Evolutionary conservation across 768 basidiomycete genomes (phyloP).

Genomic region (Stropharia rugosoannulata): DNA sequence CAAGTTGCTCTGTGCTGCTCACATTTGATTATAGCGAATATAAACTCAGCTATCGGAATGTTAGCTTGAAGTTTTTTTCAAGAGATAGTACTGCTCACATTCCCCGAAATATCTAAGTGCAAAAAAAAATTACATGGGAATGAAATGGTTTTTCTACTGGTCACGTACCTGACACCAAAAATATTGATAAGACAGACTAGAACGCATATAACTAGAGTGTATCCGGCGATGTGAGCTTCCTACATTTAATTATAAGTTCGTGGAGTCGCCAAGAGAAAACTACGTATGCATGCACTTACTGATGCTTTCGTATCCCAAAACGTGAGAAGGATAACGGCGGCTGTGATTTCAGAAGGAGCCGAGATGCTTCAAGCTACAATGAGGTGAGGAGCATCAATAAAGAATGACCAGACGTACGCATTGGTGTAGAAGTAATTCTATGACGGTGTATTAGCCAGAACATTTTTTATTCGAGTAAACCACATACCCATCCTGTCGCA

Average conservation of each 20-base stretch:
- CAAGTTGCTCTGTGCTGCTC: conserved; percentile 16
- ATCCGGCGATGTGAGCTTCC: conserved; percentile 53
- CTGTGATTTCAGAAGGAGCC: conserved; percentile 73
- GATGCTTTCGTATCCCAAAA: conserved; percentile 63
- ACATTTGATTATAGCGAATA: conserved; percentile 68
- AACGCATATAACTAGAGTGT: conserved; percentile 58
- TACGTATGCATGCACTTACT: conserved; percentile 29
- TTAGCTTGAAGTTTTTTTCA: neutral
- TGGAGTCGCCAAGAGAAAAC: neutral
- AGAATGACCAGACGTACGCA: conserved; percentile 25
- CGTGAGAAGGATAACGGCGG: conserved; percentile 64
- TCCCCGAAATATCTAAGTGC: conserved; percentile 59
- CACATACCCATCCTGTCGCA: conserved; percentile 52
- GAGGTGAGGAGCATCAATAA: neutral
- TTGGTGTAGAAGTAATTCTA: conserved; percentile 46
- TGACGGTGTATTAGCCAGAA: neutral
- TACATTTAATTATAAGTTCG: neutral
- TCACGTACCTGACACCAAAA: conserved; percentile 60
- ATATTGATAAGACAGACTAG: conserved; percentile 63
- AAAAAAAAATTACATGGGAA: neutral
- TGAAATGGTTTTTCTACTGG: neutral
- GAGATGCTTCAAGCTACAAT: conserved; percentile 41
- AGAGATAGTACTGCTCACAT: conserved; percentile 30
- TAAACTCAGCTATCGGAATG: conserved; percentile 53
- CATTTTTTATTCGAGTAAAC: neutral